These are phyloP conservation scores for Pezicula neosporulosa DNA, from an alignment of 2,329 filamentous ascomycete species.

Conservation along the genomic window DNA sequence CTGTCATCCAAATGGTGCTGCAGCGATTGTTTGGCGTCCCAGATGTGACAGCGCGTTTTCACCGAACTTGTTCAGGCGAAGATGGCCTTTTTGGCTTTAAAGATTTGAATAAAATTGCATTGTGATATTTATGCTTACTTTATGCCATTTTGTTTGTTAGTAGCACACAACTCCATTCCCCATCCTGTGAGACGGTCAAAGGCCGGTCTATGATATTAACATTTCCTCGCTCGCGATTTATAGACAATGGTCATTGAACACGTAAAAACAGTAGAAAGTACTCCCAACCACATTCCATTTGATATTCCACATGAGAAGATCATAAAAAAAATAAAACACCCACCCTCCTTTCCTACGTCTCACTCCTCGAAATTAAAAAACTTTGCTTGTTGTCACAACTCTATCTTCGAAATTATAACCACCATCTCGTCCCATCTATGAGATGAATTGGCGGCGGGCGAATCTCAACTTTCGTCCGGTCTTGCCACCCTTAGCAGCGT, in stretches of 20 bases:
- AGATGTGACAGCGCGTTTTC: no score
- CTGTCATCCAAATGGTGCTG: no score
- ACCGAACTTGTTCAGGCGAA: no score
- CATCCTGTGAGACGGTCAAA: background rate
- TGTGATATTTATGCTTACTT: no score
- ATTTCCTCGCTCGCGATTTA: constrained; percentile 11
- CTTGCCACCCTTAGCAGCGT: constrained; percentile 6
- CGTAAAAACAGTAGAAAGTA: constrained; percentile 8
- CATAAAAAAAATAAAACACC: constrained; percentile 10
- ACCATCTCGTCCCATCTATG: constrained; percentile 8
- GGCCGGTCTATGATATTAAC: constrained; percentile 11
- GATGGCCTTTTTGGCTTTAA: no score
- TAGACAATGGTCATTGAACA: constrained; percentile 14
- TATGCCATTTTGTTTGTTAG: no score
- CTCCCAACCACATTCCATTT: background rate
- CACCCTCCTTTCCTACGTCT: constrained; percentile 5
- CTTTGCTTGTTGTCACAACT: background rate
- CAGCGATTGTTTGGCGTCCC: no score
- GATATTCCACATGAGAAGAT: constrained; percentile 1
- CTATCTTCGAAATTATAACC: background rate
- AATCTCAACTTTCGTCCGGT: constrained; percentile 4
- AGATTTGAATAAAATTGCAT: no score
- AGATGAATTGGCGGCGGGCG: constrained; percentile 16
- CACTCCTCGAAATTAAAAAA: constrained; percentile 12
- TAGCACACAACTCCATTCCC: background rate